Conservation (phyloP, 257 asterid species). For the Przewalskia tangutica region DNA sequence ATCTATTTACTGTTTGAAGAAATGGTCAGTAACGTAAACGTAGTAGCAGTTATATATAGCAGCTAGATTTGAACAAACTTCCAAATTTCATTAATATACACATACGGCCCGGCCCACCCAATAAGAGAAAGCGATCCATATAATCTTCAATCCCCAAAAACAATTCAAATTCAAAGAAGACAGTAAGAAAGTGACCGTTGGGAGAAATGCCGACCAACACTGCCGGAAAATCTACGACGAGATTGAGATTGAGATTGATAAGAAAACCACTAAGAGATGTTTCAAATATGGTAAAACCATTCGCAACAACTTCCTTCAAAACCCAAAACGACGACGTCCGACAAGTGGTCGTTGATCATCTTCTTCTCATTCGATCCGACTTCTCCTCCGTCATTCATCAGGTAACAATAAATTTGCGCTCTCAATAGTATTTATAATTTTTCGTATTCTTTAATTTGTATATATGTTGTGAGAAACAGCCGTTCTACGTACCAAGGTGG, state of each 20-base stretch:
- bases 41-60: too few species aligned
- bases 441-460: not conserved
- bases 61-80: too few species aligned
- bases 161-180: not conserved
- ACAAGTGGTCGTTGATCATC: constrained; percentile 37
- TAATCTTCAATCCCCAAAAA: not conserved
- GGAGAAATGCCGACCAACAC: not conserved
- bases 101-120: not conserved
- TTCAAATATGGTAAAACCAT: constrained; percentile 10
- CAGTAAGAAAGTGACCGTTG: not conserved
- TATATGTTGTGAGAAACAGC: not conserved
- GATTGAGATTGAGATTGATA: not conserved
- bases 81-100: too few species aligned
- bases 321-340: constrained; percentile 1
- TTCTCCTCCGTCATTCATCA: constrained; percentile 47
- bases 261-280: constrained; percentile 4
- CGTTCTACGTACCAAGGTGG: too few species aligned
- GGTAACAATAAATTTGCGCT: constrained; percentile 18
- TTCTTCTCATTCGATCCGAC: constrained; percentile 65
- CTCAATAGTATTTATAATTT: not conserved
- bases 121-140: not conserved
- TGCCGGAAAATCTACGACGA: not conserved
- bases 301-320: constrained; percentile 17
- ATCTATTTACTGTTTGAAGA: not conserved
- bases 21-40: too few species aligned